These are phyloP conservation scores for Diaporthe citrichinensis DNA, from an alignment of 2,329 filamentous ascomycete genomes.

Conservation along the genomic window DNA sequence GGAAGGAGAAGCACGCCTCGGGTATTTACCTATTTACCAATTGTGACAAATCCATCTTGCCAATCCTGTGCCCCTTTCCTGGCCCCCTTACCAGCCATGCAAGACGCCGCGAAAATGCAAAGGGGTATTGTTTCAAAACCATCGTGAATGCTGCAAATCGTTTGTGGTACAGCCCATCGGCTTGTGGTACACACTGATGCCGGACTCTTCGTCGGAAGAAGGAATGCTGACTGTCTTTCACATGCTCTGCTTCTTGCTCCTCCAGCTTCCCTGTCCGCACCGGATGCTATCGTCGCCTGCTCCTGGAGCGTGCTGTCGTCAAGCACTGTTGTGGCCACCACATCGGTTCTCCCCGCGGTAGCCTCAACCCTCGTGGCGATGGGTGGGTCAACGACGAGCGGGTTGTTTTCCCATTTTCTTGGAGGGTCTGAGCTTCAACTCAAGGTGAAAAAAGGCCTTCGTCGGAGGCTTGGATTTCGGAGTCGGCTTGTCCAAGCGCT, in stretches of 20 bases:
- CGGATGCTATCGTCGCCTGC: no score
- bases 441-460: conserved; percentile 70
- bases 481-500: conserved; percentile 63
- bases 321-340: background rate
- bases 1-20: background rate
- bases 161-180: conserved; percentile 16
- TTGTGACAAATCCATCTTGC: conserved; percentile 20
- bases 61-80: background rate
- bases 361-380: background rate
- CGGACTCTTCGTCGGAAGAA: background rate
- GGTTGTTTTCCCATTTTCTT: conserved; percentile 65
- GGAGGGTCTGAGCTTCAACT: conserved; percentile 73
- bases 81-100: conserved; percentile 21
- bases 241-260: background rate
- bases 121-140: conserved; percentile 27
- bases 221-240: background rate
- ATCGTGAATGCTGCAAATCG: conserved; percentile 20
- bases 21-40: conserved; percentile 24
- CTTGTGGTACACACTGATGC: conserved; percentile 18
- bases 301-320: background rate
- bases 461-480: conserved; percentile 54
- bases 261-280: background rate
- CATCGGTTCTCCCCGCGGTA: no score
- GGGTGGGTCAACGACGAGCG: conserved; percentile 5
- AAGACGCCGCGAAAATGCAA: conserved; percentile 41